Evolutionary conservation across 2,329 filamentous ascomycete genomes (phyloP).

Genomic region (Beauveria rudraprayagi): DNA sequence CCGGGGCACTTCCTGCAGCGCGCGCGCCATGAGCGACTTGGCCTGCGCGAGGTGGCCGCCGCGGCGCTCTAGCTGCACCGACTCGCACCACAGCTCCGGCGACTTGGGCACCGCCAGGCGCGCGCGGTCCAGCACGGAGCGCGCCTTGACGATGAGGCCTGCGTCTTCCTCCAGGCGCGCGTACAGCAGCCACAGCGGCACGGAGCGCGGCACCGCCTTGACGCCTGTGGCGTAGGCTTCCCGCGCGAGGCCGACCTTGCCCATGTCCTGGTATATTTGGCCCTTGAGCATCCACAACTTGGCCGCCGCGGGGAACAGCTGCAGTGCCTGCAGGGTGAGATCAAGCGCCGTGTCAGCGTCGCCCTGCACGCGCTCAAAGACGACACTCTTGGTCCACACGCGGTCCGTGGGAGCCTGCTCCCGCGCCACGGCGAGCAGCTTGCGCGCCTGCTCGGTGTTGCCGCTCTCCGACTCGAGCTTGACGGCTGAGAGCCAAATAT

Average conservation of each 20-base stretch:
- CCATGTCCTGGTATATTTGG: slow-evolving; percentile 84
- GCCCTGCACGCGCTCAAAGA: slow-evolving; percentile 80
- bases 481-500: slow-evolving; percentile 94
- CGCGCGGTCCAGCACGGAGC: slow-evolving; percentile 86
- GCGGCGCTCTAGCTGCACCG: slow-evolving; percentile 84
- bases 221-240: slow-evolving; percentile 87
- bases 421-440: slow-evolving; percentile 73
- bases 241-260: slow-evolving; percentile 72
- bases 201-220: slow-evolving; percentile 74
- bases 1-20: slow-evolving; percentile 81
- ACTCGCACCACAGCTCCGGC: slow-evolving; percentile 81
- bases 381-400: slow-evolving; percentile 94
- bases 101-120: slow-evolving; percentile 81
- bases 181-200: slow-evolving; percentile 84
- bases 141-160: slow-evolving; percentile 81
- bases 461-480: slow-evolving; percentile 90
- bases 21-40: slow-evolving; percentile 86
- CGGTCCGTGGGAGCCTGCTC: slow-evolving; percentile 88
- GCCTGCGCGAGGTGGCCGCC: slow-evolving; percentile 78
- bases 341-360: slow-evolving; percentile 76
- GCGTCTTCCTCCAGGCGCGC: slow-evolving; percentile 78
- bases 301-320: slow-evolving; percentile 73
- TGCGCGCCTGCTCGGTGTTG: slow-evolving; percentile 71
- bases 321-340: slow-evolving; percentile 77
- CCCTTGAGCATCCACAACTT: slow-evolving; percentile 99